These are phyloP conservation scores for Petunia hybrid DNA, from an alignment of 305 asterid genomes.

Conservation along the genomic window DNA sequence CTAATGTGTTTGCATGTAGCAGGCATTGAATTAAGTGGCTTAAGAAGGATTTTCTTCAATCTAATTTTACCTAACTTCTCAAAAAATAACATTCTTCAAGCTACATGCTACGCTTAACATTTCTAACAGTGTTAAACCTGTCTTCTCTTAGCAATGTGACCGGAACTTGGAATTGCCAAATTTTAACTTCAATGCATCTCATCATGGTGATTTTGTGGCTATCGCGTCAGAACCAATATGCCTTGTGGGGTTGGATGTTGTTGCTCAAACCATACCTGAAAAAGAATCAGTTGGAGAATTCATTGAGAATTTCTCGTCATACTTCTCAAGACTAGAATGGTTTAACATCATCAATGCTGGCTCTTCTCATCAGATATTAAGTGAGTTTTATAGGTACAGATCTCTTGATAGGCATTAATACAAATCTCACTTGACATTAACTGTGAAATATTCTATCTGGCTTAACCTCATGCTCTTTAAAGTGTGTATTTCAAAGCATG, in stretches of 20 bases:
- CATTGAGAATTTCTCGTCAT: constrained; percentile 64
- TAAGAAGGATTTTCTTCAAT: no score
- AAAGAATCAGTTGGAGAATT: constrained; percentile 69
- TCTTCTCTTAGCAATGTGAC: constrained; percentile 54
- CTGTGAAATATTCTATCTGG: neutral
- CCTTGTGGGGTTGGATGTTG: constrained; percentile 89
- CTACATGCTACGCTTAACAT: neutral
- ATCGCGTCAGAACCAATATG: constrained; percentile 95
- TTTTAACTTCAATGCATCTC: constrained; percentile 85
- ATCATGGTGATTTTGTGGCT: constrained; percentile 90
- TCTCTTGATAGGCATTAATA: neutral
- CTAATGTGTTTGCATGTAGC: no score
- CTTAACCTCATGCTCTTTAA: constrained; percentile 4
- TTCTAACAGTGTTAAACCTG: neutral
- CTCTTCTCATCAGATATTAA: constrained; percentile 63
- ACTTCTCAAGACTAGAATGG: constrained; percentile 85
- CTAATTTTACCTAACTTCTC: no score
- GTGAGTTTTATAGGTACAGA: constrained; percentile 68
- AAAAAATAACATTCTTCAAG: neutral
- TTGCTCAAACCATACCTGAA: constrained; percentile 59
- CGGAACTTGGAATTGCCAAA: constrained; percentile 55
- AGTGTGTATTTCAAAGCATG: neutral
- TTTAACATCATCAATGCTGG: constrained; percentile 51
- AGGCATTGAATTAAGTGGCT: no score
- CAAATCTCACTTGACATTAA: neutral